Base-by-base conservation (phyloP, 148 eudicot genomes). In the Spergularia marina region DNA sequence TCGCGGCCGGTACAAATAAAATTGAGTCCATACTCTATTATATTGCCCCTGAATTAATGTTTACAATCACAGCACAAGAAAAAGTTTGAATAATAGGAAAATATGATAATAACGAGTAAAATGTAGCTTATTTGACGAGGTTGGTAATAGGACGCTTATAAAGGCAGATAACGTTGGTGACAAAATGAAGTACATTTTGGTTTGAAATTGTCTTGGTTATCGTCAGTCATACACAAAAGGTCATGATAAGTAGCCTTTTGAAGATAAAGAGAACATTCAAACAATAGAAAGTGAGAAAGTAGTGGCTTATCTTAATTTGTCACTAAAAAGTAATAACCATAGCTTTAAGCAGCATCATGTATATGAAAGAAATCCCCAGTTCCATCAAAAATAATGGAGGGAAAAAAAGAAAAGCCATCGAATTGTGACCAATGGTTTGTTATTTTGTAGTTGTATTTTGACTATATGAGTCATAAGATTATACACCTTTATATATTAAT, bases 191-290 rank as follows among this genome's bases (percentile, higher is more conserved):
- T 57, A 3, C 47, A 44, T 7, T 73, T 21, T 47, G 30, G 21
- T 23, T n/a, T 16, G 14, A 25, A 15, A 62, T 56, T 44, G 23
- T 67, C 47, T 68, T 56, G 41, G 34, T 68, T 44, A 68, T 65
- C 17, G 47, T 51, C 44, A 67, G 66, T 68, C 44, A 65, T 65
- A 16, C 16, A 41, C 73, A 16, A 76, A 44, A 21, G 34, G 76
- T 66, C 36, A 66, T 25, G 47, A 56, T 52, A 66, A 54, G 20
- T 52, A 74, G 12, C 40, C 40, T 11, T 51, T 11, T 60, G 4
- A 53, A 54, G 53, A 25, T 34, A 9, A 49, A 59, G 10, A 59
- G 21, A 8, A 15, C 53, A 44, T 44, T 44, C 49, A 53, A 30
- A 53, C 41, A 65, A 64, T 21, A 52, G 23, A 53, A 74, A 63